Percentiles rank a stretch among this genome's conserved stretches.
These are phyloP conservation scores for Xylaria polymorpha DNA, from an alignment of 2,329 filamentous ascomycete genomes.

Conservation along the genomic window DNA sequence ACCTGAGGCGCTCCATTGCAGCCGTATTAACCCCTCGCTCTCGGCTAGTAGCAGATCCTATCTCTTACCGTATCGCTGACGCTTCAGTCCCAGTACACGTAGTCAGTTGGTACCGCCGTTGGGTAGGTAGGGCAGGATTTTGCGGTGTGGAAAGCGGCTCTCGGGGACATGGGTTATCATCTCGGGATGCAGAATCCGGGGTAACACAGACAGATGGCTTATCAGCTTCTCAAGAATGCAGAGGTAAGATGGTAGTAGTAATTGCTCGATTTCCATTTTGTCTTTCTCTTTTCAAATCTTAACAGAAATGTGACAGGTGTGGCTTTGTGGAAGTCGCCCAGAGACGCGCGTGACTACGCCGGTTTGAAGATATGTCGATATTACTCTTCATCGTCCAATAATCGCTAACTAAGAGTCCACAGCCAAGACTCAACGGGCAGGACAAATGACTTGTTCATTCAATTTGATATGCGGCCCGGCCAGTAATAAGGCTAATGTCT, in stretches of 20 bases:
- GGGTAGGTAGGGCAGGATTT: not conserved
- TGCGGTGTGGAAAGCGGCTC: slow-evolving; percentile 33
- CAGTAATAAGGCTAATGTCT: not conserved
- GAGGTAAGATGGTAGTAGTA: not conserved
- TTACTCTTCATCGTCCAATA: slow-evolving; percentile 12
- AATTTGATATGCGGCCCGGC: slow-evolving; percentile 10
- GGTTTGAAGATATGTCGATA: slow-evolving; percentile 1
- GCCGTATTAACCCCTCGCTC: not conserved
- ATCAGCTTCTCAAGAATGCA: not conserved
- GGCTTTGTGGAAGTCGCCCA: slow-evolving; percentile 11
- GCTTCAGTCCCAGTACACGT: not conserved
- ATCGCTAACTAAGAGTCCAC: slow-evolving; percentile 3
- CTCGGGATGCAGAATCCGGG: not conserved
- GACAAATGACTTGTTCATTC: slow-evolving; percentile 16
- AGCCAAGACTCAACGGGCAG: slow-evolving; percentile 5
- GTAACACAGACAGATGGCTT: slow-evolving; percentile 8
- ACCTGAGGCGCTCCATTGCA: not conserved
- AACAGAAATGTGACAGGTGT: not conserved
- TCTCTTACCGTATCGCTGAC: slow-evolving; percentile 14
- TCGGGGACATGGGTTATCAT: slow-evolving; percentile 23
- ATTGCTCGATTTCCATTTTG: not conserved
- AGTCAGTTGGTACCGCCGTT: slow-evolving; percentile 4
- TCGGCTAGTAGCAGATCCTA: slow-evolving; percentile 2
- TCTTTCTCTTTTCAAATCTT: not conserved
- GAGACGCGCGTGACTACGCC: slow-evolving; percentile 7